Conservation (phyloP, 2,329 filamentous ascomycete genomes). For the Metarhizium brunneum region DNA sequence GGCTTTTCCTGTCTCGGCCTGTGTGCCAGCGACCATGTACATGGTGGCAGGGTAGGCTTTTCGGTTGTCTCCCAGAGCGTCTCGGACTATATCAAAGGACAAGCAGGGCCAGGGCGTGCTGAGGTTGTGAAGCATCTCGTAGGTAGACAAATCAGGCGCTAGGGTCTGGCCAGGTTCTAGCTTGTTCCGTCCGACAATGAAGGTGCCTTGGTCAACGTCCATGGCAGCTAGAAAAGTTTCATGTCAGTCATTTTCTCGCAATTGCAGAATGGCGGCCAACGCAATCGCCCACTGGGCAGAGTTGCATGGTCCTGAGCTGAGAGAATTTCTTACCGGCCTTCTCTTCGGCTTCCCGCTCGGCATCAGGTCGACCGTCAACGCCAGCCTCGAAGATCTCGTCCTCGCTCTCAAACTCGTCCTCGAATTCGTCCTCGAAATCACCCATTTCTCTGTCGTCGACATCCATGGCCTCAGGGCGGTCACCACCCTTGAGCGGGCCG, state of each 20-base stretch:
- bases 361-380: conserved; percentile 85
- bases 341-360: conserved; percentile 85
- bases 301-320: neutral
- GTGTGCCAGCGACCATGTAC: conserved; percentile 90
- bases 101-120: conserved; percentile 95
- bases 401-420: conserved; percentile 78
- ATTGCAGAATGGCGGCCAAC: neutral
- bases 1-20: conserved; percentile 66
- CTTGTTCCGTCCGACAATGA: conserved; percentile 90
- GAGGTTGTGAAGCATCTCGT: conserved; percentile 93
- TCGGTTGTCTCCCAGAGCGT: conserved; percentile 78
- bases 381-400: conserved; percentile 93
- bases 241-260: neutral
- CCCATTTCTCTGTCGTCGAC: conserved; percentile 57
- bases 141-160: conserved; percentile 84
- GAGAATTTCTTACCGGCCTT: conserved; percentile 41
- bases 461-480: conserved; percentile 55
- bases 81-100: conserved; percentile 85
- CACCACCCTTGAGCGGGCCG: conserved; percentile 49
- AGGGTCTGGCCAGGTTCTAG: conserved; percentile 85
- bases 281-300: neutral
- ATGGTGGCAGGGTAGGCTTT: conserved; percentile 92
- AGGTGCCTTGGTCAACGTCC: conserved; percentile 89
- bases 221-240: conserved; percentile 43
- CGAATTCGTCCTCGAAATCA: conserved; percentile 93